Evolutionary conservation across 2,329 filamentous ascomycete genomes (phyloP), one percentile per base, ranked within the genome.

Genomic region (Exophiala mesophila): DNA sequence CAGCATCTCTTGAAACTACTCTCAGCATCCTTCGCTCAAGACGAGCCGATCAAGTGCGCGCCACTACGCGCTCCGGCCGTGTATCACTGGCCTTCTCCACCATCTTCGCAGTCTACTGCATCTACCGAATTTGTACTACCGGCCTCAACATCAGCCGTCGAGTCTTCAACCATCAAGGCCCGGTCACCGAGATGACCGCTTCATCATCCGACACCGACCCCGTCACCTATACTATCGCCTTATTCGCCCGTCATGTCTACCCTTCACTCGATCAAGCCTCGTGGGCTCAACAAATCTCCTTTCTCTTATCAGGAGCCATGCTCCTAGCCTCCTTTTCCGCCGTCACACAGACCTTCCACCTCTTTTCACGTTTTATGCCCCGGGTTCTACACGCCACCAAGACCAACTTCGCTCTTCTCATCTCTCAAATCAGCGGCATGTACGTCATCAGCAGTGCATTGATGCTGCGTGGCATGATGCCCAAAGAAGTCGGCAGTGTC

Each of bases 211-310:
- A 78, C 39, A 82, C 80, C 12, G 88, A 94, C 59, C 88, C 88
- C 1, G 85, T 94, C 60, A 94, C 85, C 66, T 84, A 87, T 51
- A 74, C 90, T 48, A 76, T 94, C 6, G 85, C 85, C 4, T 72
- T 94, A 9, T 67, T 94, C 13, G 86, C 85, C 3, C 82, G 83
- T 42, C 85, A 94, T 65, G 89, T 85, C 77, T 85, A 94, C 59
- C 85, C 85, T 2, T 78, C 82, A 47, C 76, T 94, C 18, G 85
- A 94, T 64, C 85, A 88, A 57, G 75, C 80, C 8, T 84, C 85
- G 7, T 94, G 87, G 86, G 82, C 85, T 16, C 82, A 86, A 20
- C 85, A 88, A 58, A 89, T 94, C 52, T 88, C 83, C 45, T 94
- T 94, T 63, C 69, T 88, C 16, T 73, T 94, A 3, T 87, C 83